Conservation (phyloP, 768 basidiomycete species). For the Mycena epipterygia region DNA sequence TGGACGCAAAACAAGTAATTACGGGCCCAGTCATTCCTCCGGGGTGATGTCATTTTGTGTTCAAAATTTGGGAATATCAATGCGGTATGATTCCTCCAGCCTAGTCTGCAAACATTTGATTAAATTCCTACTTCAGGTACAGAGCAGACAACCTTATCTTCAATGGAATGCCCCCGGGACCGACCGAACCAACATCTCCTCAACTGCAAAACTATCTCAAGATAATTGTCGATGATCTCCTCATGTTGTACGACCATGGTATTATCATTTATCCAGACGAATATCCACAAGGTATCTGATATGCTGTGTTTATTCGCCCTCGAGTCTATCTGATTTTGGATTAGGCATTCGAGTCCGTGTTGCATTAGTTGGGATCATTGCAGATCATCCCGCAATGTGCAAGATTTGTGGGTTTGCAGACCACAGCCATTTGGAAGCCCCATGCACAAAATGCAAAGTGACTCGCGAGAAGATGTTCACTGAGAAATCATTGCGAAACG, state of each 20-base stretch:
- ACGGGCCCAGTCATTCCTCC: conserved; percentile 39
- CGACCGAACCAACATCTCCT: conserved; percentile 42
- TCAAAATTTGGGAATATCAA: conserved; percentile 31
- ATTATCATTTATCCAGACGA: conserved; percentile 29
- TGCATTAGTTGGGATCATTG: conserved; percentile 40
- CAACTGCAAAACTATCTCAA: conserved; percentile 43
- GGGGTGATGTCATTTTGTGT: conserved; percentile 35
- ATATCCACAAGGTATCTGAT: conserved; percentile 37
- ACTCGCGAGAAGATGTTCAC: not conserved
- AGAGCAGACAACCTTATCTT: conserved; percentile 35
- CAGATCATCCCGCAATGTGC: conserved; percentile 47
- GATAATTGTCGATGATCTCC: conserved; percentile 45
- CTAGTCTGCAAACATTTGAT: not conserved
- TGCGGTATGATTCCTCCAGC: conserved; percentile 2
- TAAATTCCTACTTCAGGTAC: conserved; percentile 1
- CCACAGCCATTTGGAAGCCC: conserved; percentile 39
- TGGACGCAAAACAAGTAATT: conserved; percentile 32
- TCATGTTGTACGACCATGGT: conserved; percentile 43
- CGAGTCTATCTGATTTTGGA: not conserved
- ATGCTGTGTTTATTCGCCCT: not conserved
- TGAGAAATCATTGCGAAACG: not conserved
- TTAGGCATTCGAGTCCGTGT: not conserved
- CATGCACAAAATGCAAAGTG: conserved; percentile 41
- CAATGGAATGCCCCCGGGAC: conserved; percentile 39
- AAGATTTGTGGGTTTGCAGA: conserved; percentile 44